Percentiles rank a stretch among this genome's conserved stretches.
These are phyloP conservation scores for Xylariaceae sp. DNA, from an alignment of 2,329 filamentous ascomycete species.

Conservation along the genomic window DNA sequence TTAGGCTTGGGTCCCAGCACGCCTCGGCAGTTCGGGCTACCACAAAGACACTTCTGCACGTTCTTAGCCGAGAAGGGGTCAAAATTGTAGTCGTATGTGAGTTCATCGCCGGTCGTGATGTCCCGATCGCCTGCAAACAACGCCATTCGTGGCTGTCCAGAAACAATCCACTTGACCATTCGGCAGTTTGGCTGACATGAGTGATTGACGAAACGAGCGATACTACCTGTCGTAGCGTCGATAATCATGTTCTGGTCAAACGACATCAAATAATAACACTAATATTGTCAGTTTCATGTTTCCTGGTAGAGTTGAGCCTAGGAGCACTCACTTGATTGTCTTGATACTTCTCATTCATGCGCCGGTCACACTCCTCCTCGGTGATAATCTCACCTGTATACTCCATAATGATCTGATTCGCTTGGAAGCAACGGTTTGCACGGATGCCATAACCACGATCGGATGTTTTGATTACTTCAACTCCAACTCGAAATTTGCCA, in stretches of 20 bases:
- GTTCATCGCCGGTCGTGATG: conserved; percentile 92
- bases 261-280: conserved; percentile 99
- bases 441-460: conserved; percentile 92
- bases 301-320: conserved; percentile 14
- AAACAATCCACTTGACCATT: conserved; percentile 98
- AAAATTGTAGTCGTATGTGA: conserved; percentile 91
- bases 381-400: conserved; percentile 98
- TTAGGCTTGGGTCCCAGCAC: conserved; percentile 68
- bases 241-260: conserved; percentile 99
- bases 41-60: conserved; percentile 70
- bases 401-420: conserved; percentile 96
- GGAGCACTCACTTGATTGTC: conserved; percentile 77
- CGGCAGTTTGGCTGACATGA: conserved; percentile 95
- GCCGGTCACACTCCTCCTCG: conserved; percentile 87
- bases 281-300: conserved; percentile 21
- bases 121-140: conserved; percentile 90
- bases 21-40: conserved; percentile 68
- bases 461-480: conserved; percentile 90
- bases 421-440: conserved; percentile 84
- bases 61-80: conserved; percentile 74
- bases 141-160: conserved; percentile 92
- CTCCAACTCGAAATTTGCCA: conserved; percentile 88
- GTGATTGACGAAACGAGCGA: conserved; percentile 97
- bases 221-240: conserved; percentile 92
- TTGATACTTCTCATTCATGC: conserved; percentile 94